Conservation (phyloP, 2,329 filamentous ascomycete species). For the Davidsoniella neocaledoniae region DNA sequence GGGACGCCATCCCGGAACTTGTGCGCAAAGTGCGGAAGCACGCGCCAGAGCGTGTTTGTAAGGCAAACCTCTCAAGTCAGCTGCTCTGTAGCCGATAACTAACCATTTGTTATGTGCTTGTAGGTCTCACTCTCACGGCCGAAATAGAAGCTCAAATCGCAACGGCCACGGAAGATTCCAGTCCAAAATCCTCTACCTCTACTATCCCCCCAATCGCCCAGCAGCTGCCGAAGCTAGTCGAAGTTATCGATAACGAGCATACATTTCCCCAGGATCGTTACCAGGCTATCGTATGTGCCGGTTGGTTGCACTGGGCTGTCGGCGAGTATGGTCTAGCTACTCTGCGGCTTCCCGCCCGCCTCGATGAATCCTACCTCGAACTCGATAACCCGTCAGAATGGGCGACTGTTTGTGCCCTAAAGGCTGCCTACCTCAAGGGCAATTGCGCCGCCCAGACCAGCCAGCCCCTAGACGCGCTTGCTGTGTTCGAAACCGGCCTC, state of each 20-base stretch:
- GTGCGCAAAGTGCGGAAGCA: conserved; percentile 91
- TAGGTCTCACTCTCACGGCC: conserved; percentile 54
- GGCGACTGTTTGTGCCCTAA: conserved; percentile 69
- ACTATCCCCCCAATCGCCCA: conserved; percentile 26
- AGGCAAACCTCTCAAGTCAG: conserved; percentile 18
- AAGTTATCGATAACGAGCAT: conserved; percentile 42
- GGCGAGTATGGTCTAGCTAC: conserved; percentile 50
- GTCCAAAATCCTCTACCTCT: conserved; percentile 19
- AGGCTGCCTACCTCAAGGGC: conserved; percentile 62
- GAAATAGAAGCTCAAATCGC: conserved; percentile 51
- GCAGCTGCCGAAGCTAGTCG: conserved; percentile 33
- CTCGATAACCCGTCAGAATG: conserved; percentile 49
- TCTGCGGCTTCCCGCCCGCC: conserved; percentile 43
- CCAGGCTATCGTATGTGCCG: conserved; percentile 68
- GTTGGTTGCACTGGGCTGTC: conserved; percentile 68
- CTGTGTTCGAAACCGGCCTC: conserved; percentile 48
- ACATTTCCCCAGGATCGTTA: conserved; percentile 41
- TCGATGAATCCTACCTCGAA: conserved; percentile 36
- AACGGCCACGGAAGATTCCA: conserved; percentile 24
- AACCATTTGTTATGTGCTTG: conserved; percentile 7
- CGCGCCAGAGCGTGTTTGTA: conserved; percentile 72
- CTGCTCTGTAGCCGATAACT: conserved; percentile 4
- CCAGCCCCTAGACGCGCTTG: conserved; percentile 40
- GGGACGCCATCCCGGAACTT: conserved; percentile 73
- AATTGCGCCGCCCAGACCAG: conserved; percentile 36